phyloP scores from a whole-genome alignment of 176 grass and related monocot species.

The Rhynchospora breviuscula region DNA sequence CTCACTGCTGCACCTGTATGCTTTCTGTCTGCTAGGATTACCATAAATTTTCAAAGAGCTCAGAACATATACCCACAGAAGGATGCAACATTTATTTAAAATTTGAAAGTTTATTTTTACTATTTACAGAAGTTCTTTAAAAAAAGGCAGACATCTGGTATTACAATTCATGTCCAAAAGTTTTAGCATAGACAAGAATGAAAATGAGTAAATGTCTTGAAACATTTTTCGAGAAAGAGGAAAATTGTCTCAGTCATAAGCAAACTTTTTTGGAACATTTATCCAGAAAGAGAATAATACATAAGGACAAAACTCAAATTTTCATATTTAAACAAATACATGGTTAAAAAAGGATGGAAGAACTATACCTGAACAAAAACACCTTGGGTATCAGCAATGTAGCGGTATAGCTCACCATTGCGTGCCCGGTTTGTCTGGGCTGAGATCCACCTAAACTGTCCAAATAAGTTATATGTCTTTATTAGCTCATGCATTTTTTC shows the following conservation, averaged over 20 bases:
- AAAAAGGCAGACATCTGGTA: background rate
- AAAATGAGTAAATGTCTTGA: background rate
- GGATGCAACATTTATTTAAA: background rate
- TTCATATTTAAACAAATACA: background rate
- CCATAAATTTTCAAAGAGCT: background rate
- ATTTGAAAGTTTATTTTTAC: background rate
- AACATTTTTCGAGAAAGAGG: no score
- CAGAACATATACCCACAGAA: background rate
- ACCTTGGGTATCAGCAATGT: constrained; percentile 84
- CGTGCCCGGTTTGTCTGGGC: constrained; percentile 74
- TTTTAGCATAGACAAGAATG: background rate
- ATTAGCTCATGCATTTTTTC: constrained; percentile 85
- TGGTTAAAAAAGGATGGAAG: background rate
- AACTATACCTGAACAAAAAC: constrained; percentile 80
- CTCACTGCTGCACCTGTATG: background rate
- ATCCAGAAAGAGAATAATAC: background rate
- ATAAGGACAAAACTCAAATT: background rate
- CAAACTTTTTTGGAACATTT: background rate
- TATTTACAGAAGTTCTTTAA: background rate
- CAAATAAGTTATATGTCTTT: constrained; percentile 62
- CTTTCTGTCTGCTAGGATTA: background rate
- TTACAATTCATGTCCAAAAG: background rate
- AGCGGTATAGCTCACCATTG: constrained; percentile 87
- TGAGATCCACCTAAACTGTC: constrained; percentile 91
- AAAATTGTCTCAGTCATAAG: background rate